Base-by-base conservation (phyloP, 2,329 filamentous ascomycete species). In the Ophiostoma fasciatum region DNA sequence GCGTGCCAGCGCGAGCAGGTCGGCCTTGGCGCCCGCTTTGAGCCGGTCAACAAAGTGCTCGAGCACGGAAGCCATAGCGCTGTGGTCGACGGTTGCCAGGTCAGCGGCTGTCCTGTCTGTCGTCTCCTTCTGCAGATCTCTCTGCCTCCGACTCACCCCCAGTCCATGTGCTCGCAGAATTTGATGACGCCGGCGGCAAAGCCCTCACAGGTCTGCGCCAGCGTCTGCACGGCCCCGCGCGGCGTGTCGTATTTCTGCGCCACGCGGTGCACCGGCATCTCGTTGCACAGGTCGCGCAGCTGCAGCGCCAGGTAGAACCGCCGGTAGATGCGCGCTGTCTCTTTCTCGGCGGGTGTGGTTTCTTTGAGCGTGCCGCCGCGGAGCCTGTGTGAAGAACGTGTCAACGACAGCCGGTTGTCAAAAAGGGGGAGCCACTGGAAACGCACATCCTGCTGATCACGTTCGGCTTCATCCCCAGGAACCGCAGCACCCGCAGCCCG, bases 121-220 rank as follows among this genome's bases (percentile, higher is more conserved):
- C 22, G 22, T 23, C 22, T 23, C 22, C 7, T 23, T 23, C 22
- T 23, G 7, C 22, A 7, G 2, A 26, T 17, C 7, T 15, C 3
- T 13, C 3, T 5, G 11, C 9, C 3, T 7, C 13, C 5, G 22
- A 55, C 61, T 47, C 48, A 69, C 66, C 69, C 71, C 78, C 79
- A 84, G 3, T 68, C 73, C 80, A 87, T 83, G 14, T 72, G 66
- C 45, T 82, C 67, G 49, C 80, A 85, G 49, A 85, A 85, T 45
- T 81, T 83, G 41, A 85, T 72, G 63, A 84, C 82, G 4, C 79
- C 79, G 2, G 78, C 77, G 4, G 79, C 81, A 48, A 85, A 87
- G 0, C 81, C 81, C 44, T 83, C 74, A 45, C 80, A 84, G 2
- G 75, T 79, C 47, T 83, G 78, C 3, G 78, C 71, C 2, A 85